Evolutionary conservation across 2,329 filamentous ascomycete genomes (phyloP), one percentile per base, ranked within the genome.

Genomic region (Alternaria postmessia): DNA sequence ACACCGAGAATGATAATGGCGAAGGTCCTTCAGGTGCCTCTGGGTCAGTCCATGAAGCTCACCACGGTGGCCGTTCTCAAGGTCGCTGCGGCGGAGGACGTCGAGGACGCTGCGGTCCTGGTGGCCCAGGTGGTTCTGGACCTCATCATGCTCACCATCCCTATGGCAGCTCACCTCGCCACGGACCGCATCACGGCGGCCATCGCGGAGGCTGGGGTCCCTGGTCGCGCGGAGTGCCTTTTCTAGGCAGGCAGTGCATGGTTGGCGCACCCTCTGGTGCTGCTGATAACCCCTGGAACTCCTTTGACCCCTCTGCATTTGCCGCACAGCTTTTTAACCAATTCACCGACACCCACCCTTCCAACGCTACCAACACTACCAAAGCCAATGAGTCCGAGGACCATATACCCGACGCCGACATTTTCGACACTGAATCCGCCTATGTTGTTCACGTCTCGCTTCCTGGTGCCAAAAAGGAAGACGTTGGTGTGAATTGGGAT

Each of bases 381-480:
- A 57, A 54, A 22, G 6, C 64, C 26, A 65, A 65, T 16, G 68
- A 68, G 8, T 63, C 60, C 22, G 66, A 69, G 51, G 77, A 81
- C 59, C 90, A 91, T 76, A 77, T 78, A 5, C 90, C 90, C 0
- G 87, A 89, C n/a, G 82, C 89, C 56, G 92, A 96, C 75, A 81
- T 94, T 65, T 95, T 94, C 82, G 86, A 90, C 75, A 90, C 89
- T 5, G 79, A 87, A 7, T 79, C 81, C 32, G 79, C 87, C 14
- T 80, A 88, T 75, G 81, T 93, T 43, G 80, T 95, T 8, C 91
- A 95, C 76, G 73, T 88, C 48, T 89, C 91, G 1, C 84, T 96
- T 0, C 91, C 93, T 0, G 92, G 92, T 26, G 91, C 89, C 2
- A 89, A 89, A 80, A 94, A 93, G 79, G 86, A 92, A 70, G 91